These are phyloP conservation scores for Penicillium sp. DNA, from an alignment of 2,329 filamentous ascomycete genomes.

Conservation along the genomic window DNA sequence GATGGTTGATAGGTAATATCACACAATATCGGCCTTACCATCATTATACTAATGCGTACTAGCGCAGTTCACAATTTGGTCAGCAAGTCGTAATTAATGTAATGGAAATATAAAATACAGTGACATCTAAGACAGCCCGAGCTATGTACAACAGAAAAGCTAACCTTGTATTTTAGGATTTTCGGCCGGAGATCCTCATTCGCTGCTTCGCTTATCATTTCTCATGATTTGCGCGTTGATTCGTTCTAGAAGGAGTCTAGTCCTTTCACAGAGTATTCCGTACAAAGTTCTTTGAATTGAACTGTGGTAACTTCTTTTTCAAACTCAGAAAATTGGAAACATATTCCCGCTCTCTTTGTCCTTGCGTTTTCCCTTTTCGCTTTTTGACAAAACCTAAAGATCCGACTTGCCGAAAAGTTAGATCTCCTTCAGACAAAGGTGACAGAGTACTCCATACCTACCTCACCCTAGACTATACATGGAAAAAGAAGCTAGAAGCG, in stretches of 20 bases:
- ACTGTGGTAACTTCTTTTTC: not conserved
- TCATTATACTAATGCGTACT: not conserved
- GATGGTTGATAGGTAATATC: not conserved
- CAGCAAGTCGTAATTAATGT: not conserved
- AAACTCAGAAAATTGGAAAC: not conserved
- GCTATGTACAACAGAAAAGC: not conserved
- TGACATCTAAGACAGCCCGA: not conserved
- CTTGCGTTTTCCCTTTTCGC: not conserved
- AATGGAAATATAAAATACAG: not conserved
- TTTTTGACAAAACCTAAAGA: not conserved
- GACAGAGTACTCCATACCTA: not conserved
- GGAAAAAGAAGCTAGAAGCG: not conserved
- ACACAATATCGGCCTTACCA: not conserved
- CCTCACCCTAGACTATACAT: conserved; percentile 3
- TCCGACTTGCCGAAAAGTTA: not conserved
- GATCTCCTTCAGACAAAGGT: conserved; percentile 9
- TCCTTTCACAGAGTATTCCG: not conserved
- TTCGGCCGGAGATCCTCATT: conserved; percentile 3
- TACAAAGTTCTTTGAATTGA: not conserved
- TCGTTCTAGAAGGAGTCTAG: conserved; percentile 8
- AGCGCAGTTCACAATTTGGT: not conserved
- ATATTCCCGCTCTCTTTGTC: not conserved
- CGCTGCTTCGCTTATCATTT: conserved; percentile 16
- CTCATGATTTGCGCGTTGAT: conserved; percentile 6
- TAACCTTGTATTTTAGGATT: not conserved